Base-by-base conservation (phyloP, 2,329 filamentous ascomycete species). In the Fusarium cicatricum region DNA sequence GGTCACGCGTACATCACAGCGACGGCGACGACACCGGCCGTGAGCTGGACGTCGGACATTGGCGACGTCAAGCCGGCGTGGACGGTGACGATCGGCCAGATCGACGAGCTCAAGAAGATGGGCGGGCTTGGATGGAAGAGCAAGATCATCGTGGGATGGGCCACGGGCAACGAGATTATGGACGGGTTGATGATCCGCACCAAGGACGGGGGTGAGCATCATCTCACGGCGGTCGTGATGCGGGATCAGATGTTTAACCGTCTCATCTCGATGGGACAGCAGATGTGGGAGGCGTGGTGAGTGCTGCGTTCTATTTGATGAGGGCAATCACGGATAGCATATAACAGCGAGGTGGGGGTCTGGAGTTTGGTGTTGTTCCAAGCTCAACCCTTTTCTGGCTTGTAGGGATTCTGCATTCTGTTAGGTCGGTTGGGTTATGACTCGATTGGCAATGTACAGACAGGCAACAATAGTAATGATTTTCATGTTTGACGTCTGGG, bases 91-190 rank as follows among this genome's bases (percentile, higher is more conserved):
- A 82, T 95, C 4, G 81, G 81, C 0, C 89, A 94, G 14, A 88
- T 96, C 39, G 77, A 58, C 1, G 90, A 93, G 72, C 70, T 96
- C 47, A 89, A 87, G 72, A 96, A 96, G 75, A 78, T 93, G 2
- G 91, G 91, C 5, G 91, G 91, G 0, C 79, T 93, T 31, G 90
- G 91, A 0, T 96, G 91, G 91, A 96, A 95, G 75, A 86, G 87
- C 2, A 94, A 92, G 77, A 76, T 95, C 43, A 82, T 95, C 2
- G 89, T 95, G 1, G 90, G 91, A 0, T 92, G 91, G 90, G 87
- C 89, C 1, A 82, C 91, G 67, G 84, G 86, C 1, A 81, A 86
- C 41, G 87, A 93, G 71, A 85, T 95, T 26, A 85, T 88, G 0
- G 91, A 95, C 75, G 90, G 90, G 0, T 65, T 96, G 62, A 80